phyloP scores from a whole-genome alignment of 2,329 filamentous ascomycete genomes.

The Rutstroemia sydowiana region DNA sequence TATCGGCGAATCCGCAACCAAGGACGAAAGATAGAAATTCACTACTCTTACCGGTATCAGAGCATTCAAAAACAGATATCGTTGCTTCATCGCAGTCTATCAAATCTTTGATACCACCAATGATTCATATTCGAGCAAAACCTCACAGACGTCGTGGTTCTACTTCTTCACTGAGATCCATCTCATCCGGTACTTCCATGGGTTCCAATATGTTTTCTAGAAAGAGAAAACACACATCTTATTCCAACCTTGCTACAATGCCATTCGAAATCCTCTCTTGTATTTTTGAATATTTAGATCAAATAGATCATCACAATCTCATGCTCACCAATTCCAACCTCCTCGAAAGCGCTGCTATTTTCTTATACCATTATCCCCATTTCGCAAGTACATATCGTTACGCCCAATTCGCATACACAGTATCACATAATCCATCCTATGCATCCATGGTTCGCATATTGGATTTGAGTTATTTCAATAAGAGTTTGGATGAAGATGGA shows the following conservation, averaged over 20 bases:
- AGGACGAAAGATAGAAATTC: not conserved
- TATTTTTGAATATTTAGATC: slow-evolving; percentile 17
- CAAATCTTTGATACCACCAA: not conserved
- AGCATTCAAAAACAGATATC: not conserved
- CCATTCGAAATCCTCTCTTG: slow-evolving; percentile 17
- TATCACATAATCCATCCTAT: slow-evolving; percentile 14
- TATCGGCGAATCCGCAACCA: not conserved
- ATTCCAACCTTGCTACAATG: slow-evolving; percentile 14
- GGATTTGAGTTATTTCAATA: slow-evolving; percentile 18
- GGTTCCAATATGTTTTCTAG: not conserved
- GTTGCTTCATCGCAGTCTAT: not conserved
- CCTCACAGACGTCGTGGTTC: not conserved
- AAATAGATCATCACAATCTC: slow-evolving; percentile 13
- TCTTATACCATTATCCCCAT: slow-evolving; percentile 16
- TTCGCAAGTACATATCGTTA: slow-evolving; percentile 23
- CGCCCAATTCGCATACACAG: slow-evolving; percentile 20
- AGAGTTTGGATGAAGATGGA: slow-evolving; percentile 5
- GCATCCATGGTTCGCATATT: slow-evolving; percentile 17
- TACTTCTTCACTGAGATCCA: not conserved
- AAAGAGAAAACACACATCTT: not conserved
- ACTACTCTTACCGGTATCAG: not conserved
- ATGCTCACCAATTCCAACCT: slow-evolving; percentile 16
- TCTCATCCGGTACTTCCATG: not conserved
- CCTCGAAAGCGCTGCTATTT: slow-evolving; percentile 13
- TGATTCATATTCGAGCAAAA: not conserved